A percentile compares a stretch with the other conserved stretches of the same genome.
Conservation (phyloP, 345 rosid genomes). For the Gynandropsis gynandra region DNA sequence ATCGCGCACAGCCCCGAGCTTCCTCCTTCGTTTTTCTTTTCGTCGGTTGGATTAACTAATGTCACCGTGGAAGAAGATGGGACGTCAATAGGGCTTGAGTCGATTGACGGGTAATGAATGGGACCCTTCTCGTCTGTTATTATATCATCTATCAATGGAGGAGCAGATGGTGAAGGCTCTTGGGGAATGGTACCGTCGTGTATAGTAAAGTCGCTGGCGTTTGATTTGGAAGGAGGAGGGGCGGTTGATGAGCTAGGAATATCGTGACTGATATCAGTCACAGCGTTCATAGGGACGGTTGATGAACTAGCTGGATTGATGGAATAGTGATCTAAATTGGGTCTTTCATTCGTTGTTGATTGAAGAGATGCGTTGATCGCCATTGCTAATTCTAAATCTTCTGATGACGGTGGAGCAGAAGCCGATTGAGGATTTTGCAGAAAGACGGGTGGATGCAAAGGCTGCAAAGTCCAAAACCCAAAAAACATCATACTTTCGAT, state of each 20-base stretch:
- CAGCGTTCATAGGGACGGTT: slow-evolving; percentile 25
- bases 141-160: slow-evolving; percentile 38
- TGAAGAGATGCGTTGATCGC: slow-evolving; percentile 78
- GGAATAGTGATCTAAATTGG: slow-evolving; percentile 29
- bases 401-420: slow-evolving; percentile 58
- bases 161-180: slow-evolving; percentile 55
- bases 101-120: slow-evolving; percentile 73
- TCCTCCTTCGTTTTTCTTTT: slow-evolving; percentile 43
- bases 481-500: no score
- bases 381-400: slow-evolving; percentile 62
- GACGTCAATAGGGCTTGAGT: slow-evolving; percentile 44
- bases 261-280: slow-evolving; percentile 12
- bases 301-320: slow-evolving; percentile 42
- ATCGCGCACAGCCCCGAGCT: slow-evolving; percentile 49
- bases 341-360: slow-evolving; percentile 35
- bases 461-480: slow-evolving; percentile 37
- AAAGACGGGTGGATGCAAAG: slow-evolving; percentile 59
- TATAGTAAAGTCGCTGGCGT: slow-evolving; percentile 17
- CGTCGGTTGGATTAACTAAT: slow-evolving; percentile 25
- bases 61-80: slow-evolving; percentile 21
- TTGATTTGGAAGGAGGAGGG: slow-evolving; percentile 33
- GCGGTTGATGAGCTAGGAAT: slow-evolving; percentile 21
- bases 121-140: slow-evolving; percentile 45
- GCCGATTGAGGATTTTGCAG: slow-evolving; percentile 40
- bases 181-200: slow-evolving; percentile 25